These are phyloP conservation scores for Rhododendron griersonianum DNA, from an alignment of 148 eudicot species.

Conservation along the genomic window DNA sequence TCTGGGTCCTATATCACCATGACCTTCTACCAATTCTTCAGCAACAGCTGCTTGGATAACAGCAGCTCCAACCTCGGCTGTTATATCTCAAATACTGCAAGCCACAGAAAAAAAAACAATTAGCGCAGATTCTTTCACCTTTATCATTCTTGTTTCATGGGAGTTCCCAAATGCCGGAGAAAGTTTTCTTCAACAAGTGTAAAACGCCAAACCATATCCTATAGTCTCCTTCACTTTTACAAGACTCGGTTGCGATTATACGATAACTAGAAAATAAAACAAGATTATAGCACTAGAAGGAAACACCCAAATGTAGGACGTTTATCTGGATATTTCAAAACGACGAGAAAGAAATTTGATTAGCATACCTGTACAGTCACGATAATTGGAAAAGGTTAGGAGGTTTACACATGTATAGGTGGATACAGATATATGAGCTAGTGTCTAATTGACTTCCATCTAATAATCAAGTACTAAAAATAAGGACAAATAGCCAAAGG, in stretches of 20 bases:
- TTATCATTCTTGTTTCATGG: not conserved
- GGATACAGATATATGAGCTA: not conserved
- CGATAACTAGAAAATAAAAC: not conserved
- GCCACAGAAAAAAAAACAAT: not conserved
- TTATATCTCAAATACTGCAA: constrained; percentile 86
- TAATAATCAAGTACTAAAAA: not conserved
- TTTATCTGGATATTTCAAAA: not conserved
- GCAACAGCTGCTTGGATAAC: constrained; percentile 70
- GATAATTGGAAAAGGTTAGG: not conserved
- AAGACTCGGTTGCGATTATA: no score
- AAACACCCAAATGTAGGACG: not conserved
- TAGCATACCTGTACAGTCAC: not conserved
- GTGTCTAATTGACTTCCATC: not conserved
- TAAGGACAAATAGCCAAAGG: not conserved
- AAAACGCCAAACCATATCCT: not conserved
- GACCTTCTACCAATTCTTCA: constrained; percentile 86
- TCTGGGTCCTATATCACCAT: constrained; percentile 66
- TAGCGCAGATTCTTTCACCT: not conserved
- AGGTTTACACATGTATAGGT: not conserved
- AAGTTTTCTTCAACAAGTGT: not conserved
- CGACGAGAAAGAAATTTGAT: not conserved
- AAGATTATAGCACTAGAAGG: not conserved
- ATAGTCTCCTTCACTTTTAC: not conserved
- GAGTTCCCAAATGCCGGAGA: not conserved
- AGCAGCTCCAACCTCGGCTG: constrained; percentile 91